Conservation (phyloP, 2,329 filamentous ascomycete genomes). For the Talaromyces atroroseus region DNA sequence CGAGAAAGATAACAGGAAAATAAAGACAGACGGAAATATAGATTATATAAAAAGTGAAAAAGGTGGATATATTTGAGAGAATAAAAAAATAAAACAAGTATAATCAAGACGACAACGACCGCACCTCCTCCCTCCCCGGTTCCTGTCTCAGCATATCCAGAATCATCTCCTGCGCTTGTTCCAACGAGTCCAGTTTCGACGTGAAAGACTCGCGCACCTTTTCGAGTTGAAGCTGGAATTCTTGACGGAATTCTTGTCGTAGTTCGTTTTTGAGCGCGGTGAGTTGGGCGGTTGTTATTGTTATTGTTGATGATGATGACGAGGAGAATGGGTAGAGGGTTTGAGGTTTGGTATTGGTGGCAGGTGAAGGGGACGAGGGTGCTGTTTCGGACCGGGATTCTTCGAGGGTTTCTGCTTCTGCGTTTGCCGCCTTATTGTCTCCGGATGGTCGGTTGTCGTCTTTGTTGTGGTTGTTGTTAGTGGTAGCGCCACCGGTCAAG, state of each 20-base stretch:
- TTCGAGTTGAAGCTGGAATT: slow-evolving; percentile 29
- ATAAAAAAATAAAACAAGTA: background rate
- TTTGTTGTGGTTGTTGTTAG: background rate
- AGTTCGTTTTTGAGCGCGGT: slow-evolving; percentile 25
- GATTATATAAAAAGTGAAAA: background rate
- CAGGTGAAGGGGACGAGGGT: background rate
- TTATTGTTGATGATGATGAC: background rate
- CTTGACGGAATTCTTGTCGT: slow-evolving; percentile 26
- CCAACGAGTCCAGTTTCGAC: slow-evolving; percentile 33
- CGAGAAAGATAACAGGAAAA: background rate
- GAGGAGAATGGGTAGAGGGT: background rate
- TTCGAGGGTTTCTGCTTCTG: background rate
- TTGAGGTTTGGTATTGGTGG: background rate
- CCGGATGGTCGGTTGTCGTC: background rate
- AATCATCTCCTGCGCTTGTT: slow-evolving; percentile 38
- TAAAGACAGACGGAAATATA: background rate
- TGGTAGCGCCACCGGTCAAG: slow-evolving; percentile 12
- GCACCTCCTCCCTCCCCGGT: slow-evolving; percentile 13
- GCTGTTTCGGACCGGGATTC: background rate
- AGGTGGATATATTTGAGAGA: background rate
- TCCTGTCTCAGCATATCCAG: slow-evolving; percentile 36
- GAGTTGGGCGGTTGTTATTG: slow-evolving; percentile 14
- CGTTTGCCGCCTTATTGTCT: background rate
- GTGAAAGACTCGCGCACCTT: slow-evolving; percentile 29
- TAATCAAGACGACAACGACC: background rate